Evolutionary conservation across 805 yeast genomes (phyloP).

Genomic region (Scheffersomyces ergatensis): DNA sequence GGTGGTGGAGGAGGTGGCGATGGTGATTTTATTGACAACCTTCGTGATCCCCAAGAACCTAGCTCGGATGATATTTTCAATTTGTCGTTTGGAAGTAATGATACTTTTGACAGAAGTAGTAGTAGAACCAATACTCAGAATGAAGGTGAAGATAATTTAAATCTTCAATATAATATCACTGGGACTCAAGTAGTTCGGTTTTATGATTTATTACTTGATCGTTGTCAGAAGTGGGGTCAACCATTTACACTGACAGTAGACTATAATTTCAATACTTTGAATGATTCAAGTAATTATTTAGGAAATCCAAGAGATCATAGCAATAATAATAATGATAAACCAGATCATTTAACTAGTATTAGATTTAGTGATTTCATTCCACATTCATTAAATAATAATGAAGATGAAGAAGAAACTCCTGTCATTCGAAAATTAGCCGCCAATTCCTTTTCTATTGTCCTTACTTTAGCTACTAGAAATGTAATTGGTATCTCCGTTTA

Average conservation of each 20-base stretch:
- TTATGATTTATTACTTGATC: slow-evolving; percentile 6
- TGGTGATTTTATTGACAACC: no score
- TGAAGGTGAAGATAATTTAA: neutral
- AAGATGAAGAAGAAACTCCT: slow-evolving; percentile 10
- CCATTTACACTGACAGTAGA: neutral
- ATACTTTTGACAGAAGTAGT: neutral
- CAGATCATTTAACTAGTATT: slow-evolving; percentile 5
- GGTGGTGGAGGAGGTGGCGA: neutral
- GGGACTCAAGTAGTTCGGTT: slow-evolving; percentile 10
- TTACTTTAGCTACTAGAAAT: slow-evolving; percentile 22
- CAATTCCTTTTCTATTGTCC: slow-evolving; percentile 23
- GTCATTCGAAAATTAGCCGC: slow-evolving; percentile 22
- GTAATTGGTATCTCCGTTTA: slow-evolving; percentile 2
- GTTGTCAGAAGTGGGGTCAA: neutral
- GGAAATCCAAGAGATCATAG: neutral
- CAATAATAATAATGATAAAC: neutral
- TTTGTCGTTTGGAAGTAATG: slow-evolving; percentile 1
- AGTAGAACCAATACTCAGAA: neutral
- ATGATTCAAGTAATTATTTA: no score
- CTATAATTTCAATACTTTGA: neutral
- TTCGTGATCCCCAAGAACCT: neutral
- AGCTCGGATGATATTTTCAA: neutral
- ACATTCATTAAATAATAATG: slow-evolving; percentile 1
- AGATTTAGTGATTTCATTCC: slow-evolving; percentile 17
- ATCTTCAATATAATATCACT: neutral